phyloP scores from a whole-genome alignment of 495 filamentous ascomycete species.

The Aspergillus olivimuriae region DNA sequence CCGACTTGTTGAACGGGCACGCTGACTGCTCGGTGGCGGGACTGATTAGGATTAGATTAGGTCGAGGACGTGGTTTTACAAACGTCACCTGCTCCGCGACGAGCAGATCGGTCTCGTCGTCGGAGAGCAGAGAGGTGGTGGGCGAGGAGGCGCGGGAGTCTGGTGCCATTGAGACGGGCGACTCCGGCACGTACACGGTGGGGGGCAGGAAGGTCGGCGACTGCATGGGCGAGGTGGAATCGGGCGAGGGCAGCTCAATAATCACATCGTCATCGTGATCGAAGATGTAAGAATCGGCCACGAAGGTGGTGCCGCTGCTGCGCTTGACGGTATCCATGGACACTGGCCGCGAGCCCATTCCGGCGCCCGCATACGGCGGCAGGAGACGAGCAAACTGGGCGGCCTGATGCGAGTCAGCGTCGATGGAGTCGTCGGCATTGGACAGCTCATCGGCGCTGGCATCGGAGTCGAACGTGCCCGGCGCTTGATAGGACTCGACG shows the following conservation, averaged over 20 bases:
- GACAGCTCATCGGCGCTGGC: slow-evolving; percentile 28
- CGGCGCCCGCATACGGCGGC: slow-evolving; percentile 13
- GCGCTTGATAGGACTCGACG: slow-evolving; percentile 20
- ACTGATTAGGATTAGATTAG: slow-evolving; percentile 34
- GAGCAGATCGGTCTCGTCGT: slow-evolving; percentile 32
- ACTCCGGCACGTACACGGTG: slow-evolving; percentile 26
- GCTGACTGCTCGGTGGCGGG: slow-evolving; percentile 16
- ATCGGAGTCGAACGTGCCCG: slow-evolving; percentile 23
- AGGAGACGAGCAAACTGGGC: slow-evolving; percentile 13
- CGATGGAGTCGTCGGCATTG: slow-evolving; percentile 16
- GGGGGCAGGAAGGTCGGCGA: slow-evolving; percentile 31
- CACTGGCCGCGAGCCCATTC: slow-evolving; percentile 27
- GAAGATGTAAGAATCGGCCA: slow-evolving; percentile 30
- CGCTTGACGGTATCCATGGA: slow-evolving; percentile 40
- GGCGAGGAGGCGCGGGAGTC: slow-evolving; percentile 14
- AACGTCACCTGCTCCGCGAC: slow-evolving; percentile 32
- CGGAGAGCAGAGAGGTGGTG: slow-evolving; percentile 26
- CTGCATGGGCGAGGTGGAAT: slow-evolving; percentile 25
- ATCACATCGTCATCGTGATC: slow-evolving; percentile 33
- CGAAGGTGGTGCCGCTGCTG: slow-evolving; percentile 30
- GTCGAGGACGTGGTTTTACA: slow-evolving; percentile 28
- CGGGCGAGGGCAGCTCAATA: slow-evolving; percentile 33
- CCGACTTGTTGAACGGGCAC: not conserved
- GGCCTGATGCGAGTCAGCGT: slow-evolving; percentile 20
- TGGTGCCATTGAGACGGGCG: too few species aligned